Evolutionary conservation across 2,329 filamentous ascomycete species (phyloP).

Genomic region (Didymella exigua): DNA sequence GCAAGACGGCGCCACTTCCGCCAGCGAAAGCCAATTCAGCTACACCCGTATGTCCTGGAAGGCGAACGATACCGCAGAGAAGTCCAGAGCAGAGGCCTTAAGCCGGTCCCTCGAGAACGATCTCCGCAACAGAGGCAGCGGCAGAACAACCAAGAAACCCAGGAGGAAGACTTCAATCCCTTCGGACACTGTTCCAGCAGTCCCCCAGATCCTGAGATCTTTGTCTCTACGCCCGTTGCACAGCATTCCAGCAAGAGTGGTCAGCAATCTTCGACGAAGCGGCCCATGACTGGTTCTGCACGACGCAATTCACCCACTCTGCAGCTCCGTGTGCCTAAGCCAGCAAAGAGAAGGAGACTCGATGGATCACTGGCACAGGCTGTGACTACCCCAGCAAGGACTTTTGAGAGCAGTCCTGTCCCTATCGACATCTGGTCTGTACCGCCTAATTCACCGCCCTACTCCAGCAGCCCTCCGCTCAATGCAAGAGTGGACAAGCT

Average conservation of each 20-base stretch:
- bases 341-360: constrained; percentile 32
- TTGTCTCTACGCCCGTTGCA: constrained; percentile 30
- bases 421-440: constrained; percentile 43
- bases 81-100: constrained; percentile 51
- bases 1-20: constrained; percentile 48
- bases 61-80: constrained; percentile 52
- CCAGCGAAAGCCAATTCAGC: constrained; percentile 55
- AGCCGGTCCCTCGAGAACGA: constrained; percentile 47
- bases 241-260: constrained; percentile 13
- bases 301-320: constrained; percentile 17
- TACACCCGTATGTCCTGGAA: constrained; percentile 56
- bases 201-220: constrained; percentile 31
- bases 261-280: constrained; percentile 7
- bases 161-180: constrained; percentile 43
- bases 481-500: constrained; percentile 13
- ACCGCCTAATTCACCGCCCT: constrained; percentile 53
- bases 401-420: constrained; percentile 16
- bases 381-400: constrained; percentile 11
- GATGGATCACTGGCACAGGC: constrained; percentile 22
- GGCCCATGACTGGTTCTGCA: constrained; percentile 1
- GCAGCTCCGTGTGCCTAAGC: constrained; percentile 21
- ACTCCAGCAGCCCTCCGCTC: constrained; percentile 39
- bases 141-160: constrained; percentile 31
- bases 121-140: constrained; percentile 30
- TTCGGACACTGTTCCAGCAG: constrained; percentile 28